Evolutionary conservation across 108 stramenopile species (phyloP).

Genomic region (Schizochytrium sp.): DNA sequence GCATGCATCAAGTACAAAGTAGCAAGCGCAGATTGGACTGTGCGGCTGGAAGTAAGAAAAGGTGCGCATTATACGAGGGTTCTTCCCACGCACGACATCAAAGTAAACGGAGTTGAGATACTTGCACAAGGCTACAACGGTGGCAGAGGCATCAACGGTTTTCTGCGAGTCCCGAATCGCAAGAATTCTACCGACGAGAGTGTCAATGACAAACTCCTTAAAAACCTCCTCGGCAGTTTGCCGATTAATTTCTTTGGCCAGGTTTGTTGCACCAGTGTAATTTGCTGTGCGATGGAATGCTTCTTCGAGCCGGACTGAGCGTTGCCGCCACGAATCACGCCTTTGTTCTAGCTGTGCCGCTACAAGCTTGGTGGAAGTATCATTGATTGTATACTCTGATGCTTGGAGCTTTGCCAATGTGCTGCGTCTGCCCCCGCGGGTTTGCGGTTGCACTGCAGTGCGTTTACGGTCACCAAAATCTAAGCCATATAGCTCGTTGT

Average conservation of each 20-base stretch:
- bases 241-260: neutral
- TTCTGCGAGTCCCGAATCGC: neutral
- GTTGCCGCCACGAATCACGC: constrained; percentile 12
- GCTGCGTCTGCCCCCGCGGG: neutral
- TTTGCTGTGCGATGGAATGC: neutral
- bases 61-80: neutral
- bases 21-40: constrained; percentile 23
- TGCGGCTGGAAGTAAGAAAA: constrained; percentile 7
- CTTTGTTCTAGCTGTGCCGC: constrained; percentile 20
- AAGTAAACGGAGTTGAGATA: neutral
- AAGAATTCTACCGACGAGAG: neutral
- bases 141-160: neutral
- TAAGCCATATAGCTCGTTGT: neutral
- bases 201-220: constrained; percentile 28
- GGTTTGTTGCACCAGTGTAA: constrained; percentile 9
- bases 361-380: neutral
- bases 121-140: constrained; percentile 28
- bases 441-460: neutral
- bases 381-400: neutral
- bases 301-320: neutral
- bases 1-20: neutral
- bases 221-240: neutral
- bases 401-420: neutral
- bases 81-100: constrained; percentile 22
- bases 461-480: neutral